Percentiles rank a stretch among this genome's conserved stretches.
Conservation (phyloP, 1,139 yeast genomes). For the Pichia sp. region DNA sequence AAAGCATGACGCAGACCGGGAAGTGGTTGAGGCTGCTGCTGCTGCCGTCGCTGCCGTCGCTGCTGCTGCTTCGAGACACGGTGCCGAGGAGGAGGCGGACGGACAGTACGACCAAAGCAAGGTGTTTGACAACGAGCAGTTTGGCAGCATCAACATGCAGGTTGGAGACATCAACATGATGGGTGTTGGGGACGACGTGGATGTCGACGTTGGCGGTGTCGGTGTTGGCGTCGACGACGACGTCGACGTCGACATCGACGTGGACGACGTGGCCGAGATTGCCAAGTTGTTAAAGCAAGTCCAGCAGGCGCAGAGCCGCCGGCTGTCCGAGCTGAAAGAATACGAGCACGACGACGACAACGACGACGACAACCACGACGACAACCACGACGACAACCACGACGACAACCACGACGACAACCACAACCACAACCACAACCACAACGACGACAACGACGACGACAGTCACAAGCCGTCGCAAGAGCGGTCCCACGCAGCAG, state of each 20-base stretch:
- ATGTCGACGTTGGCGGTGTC: slow-evolving; percentile 3
- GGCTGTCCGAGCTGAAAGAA: slow-evolving; percentile 5
- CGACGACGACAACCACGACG: neutral
- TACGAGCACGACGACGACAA: neutral
- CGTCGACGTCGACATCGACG: slow-evolving; percentile 14
- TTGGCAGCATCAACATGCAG: slow-evolving; percentile 5
- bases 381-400: too few species aligned
- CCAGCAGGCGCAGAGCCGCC: slow-evolving; percentile 15
- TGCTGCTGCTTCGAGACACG: neutral
- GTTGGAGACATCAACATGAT: slow-evolving; percentile 8
- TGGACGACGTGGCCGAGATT: slow-evolving; percentile 20
- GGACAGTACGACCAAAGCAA: slow-evolving; percentile 1
- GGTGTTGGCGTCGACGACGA: slow-evolving; percentile 16
- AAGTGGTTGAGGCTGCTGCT: slow-evolving; percentile 16
- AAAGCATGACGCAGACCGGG: slow-evolving; percentile 6
- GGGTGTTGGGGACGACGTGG: slow-evolving; percentile 1
- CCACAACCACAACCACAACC: too few species aligned
- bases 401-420: too few species aligned
- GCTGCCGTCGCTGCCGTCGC: slow-evolving; percentile 19
- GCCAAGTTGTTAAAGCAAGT: slow-evolving; percentile 20
- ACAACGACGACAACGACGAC: too few species aligned
- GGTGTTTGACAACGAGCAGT: slow-evolving; percentile 5
- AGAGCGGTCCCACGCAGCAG: neutral
- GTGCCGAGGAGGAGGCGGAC: slow-evolving; percentile 1
- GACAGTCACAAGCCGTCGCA: neutral